These are phyloP conservation scores for Neurospora pannonica DNA, from an alignment of 495 filamentous ascomycete genomes.

Conservation along the genomic window DNA sequence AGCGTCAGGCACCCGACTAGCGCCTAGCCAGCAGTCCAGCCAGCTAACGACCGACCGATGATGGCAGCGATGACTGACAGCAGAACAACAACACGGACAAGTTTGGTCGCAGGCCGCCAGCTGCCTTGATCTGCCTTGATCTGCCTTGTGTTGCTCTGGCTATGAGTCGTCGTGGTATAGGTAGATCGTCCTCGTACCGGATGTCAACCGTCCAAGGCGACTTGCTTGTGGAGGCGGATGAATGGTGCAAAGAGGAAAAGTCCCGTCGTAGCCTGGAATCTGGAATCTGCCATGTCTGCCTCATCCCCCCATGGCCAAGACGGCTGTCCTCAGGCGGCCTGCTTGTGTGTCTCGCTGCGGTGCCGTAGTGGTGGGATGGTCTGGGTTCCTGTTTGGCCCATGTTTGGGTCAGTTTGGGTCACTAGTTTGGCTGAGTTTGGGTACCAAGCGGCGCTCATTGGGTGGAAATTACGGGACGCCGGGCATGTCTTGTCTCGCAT, in stretches of 20 bases:
- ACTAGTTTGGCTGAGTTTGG: neutral
- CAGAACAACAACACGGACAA: neutral
- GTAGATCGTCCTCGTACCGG: neutral
- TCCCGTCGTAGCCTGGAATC: neutral
- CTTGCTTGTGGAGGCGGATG: neutral
- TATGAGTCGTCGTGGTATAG: neutral
- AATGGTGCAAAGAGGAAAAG: neutral
- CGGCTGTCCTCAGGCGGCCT: neutral
- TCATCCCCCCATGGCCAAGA: neutral
- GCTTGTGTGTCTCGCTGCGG: neutral
- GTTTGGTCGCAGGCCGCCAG: neutral
- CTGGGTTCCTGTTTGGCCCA: neutral
- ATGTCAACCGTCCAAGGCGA: neutral
- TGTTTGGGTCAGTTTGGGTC: neutral
- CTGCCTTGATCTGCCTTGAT: neutral
- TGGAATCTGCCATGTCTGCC: neutral
- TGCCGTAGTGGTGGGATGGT: neutral
- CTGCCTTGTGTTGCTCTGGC: neutral
- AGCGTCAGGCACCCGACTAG: neutral
- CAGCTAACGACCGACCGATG: neutral
- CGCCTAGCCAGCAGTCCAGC: neutral
- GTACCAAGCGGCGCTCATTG: neutral
- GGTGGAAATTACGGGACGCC: neutral
- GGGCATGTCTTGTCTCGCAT: neutral
- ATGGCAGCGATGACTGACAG: neutral